Base-by-base conservation (phyloP, 228 moss, liverwort and hornwort genomes). In the Sphagnum magellanicum region DNA sequence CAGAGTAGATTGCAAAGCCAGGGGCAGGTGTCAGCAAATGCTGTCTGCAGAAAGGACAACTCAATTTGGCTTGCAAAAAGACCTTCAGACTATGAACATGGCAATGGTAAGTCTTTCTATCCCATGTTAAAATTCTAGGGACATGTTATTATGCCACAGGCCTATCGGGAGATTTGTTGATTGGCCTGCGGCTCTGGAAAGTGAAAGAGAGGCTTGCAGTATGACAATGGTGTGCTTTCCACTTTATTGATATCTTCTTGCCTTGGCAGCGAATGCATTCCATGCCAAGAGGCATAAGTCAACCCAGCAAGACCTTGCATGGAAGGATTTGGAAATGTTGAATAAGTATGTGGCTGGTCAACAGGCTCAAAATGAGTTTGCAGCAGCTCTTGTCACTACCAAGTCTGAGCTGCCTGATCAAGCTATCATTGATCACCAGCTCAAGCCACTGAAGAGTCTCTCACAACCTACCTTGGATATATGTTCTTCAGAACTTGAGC, bases 311-410 rank as follows among this genome's bases (percentile, higher is more conserved):
- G 83, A 83, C 51, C 67, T 84, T 70, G 87, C 87, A 70, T 76
- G 77, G 69, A 87, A 74, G 63, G 87, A 87, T 73, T 73, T 87
- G 66, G 84, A 84, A 79, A 87, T 87, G 77, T 79, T 83, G 65
- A 82, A 87, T 72, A 77, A 71, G 53, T 87, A 71, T 63, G 74
- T 74, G 49, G 85, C 85, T 46, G 74, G 79, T 50, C 79, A 79
- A 62, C 73, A 53, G 5, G 79, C 64, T 46, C 11, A 10, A 14
- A 48, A 49, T 10, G 79, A 74, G 69, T 59, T 48, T 60, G 57
- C 11, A 32, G 32, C 3, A 32, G 32, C 32, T 32, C 32, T 3
- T 32, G 32, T 32, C 32, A 32, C 32, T 32, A 32, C 32, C 32
- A 32, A 32, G 32, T 32, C 32, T 3, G 32, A 32, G 32, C 32